These are phyloP conservation scores for Keithomyces neogunnii DNA, from an alignment of 2,329 filamentous ascomycete genomes.

Conservation along the genomic window DNA sequence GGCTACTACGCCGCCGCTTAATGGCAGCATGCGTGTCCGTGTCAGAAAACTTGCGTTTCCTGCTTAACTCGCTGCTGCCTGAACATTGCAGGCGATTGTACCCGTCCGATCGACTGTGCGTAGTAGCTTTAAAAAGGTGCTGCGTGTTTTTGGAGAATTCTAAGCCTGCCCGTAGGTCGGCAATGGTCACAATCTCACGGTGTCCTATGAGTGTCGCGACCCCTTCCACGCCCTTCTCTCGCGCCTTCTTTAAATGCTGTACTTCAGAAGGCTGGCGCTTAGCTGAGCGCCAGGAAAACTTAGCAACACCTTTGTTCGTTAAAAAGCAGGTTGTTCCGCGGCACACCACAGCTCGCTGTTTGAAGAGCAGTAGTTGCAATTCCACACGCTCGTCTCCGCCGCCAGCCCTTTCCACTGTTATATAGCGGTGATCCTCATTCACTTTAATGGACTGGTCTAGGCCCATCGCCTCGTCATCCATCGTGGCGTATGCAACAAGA, in stretches of 20 bases:
- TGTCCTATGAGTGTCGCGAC: constrained; percentile 2
- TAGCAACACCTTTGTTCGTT: constrained; percentile 4
- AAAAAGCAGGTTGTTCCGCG: not conserved
- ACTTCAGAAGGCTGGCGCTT: constrained; percentile 5
- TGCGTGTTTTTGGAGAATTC: not conserved
- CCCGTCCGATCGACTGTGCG: not conserved
- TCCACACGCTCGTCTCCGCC: too few relatives aligned
- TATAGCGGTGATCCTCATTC: too few relatives aligned
- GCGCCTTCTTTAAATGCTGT: not conserved
- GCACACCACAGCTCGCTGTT: too few relatives aligned
- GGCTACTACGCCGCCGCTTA: too few relatives aligned
- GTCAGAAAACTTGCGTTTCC: too few relatives aligned
- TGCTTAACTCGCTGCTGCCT: too few relatives aligned
- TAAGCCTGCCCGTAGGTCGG: too few relatives aligned
- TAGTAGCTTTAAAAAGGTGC: not conserved
- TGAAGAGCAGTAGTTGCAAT: not conserved
- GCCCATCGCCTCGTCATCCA: not conserved
- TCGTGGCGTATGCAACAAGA: not conserved
- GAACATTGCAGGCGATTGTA: not conserved
- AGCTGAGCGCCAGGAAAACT: constrained; percentile 5
- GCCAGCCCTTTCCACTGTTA: too few relatives aligned
- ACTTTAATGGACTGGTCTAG: constrained; percentile 1
- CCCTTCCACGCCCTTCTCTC: constrained; percentile 3
- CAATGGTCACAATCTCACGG: too few relatives aligned
- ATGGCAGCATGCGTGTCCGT: too few relatives aligned